Evolutionary conservation across 2,329 filamentous ascomycete genomes (phyloP).

Genomic region (Pyrenochaeta sp.): DNA sequence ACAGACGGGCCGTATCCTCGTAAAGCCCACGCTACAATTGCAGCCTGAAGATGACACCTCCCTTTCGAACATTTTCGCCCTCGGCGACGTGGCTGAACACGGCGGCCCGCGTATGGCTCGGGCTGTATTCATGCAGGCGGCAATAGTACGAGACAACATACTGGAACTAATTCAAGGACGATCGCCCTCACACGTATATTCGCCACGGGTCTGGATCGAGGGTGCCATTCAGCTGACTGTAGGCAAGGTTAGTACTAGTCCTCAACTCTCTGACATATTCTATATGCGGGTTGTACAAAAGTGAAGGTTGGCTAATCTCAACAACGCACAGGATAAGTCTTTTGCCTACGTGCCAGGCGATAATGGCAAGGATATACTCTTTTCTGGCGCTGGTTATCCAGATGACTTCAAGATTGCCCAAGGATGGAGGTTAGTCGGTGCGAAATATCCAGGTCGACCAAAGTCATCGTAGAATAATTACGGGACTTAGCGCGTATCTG

Average conservation of each 20-base stretch:
- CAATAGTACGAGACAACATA: constrained; percentile 17
- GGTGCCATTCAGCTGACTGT: background rate
- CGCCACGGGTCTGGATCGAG: background rate
- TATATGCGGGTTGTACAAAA: too few relatives aligned
- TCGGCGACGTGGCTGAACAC: constrained; percentile 69
- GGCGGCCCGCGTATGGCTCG: constrained; percentile 63
- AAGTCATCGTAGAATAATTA: background rate
- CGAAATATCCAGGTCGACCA: background rate
- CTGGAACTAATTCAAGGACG: background rate
- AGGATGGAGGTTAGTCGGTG: background rate
- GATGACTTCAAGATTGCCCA: background rate
- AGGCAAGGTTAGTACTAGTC: background rate
- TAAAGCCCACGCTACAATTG: constrained; percentile 67
- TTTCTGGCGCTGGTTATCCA: background rate
- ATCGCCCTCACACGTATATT: background rate
- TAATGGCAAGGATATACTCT: background rate
- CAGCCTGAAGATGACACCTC: constrained; percentile 46
- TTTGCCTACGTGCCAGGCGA: background rate
- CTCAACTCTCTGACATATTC: background rate
- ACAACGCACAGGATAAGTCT: background rate
- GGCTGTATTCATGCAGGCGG: constrained; percentile 63
- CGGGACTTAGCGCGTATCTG: background rate
- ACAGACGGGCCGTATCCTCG: constrained; percentile 60
- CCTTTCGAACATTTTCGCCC: constrained; percentile 65
- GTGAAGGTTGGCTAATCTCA: background rate